A percentile compares a stretch with the other conserved stretches of the same genome.
Evolutionary conservation across 2,329 filamentous ascomycete species (phyloP).

Genomic region (Rhexocercosporidium sp.): DNA sequence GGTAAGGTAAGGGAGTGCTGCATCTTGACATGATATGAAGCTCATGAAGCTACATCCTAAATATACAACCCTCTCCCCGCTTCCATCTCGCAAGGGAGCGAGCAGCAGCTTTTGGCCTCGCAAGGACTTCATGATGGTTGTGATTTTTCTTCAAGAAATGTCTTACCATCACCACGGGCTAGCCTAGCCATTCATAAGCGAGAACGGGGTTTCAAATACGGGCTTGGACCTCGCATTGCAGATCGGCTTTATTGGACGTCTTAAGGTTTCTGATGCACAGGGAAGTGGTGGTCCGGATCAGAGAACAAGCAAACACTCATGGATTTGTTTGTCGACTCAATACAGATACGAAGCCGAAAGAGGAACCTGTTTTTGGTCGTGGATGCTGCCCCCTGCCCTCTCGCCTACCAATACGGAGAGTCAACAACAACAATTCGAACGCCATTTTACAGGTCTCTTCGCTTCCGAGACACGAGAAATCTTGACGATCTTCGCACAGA

Average conservation of each 20-base stretch:
- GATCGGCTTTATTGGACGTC: conserved; percentile 1
- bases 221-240: conserved; percentile 1
- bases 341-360: too few species aligned
- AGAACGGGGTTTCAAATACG: conserved; percentile 14
- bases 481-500: not conserved
- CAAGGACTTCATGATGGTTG: not conserved
- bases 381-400: too few species aligned
- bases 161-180: conserved; percentile 1
- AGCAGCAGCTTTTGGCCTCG: not conserved
- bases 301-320: too few species aligned
- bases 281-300: too few species aligned
- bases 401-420: too few species aligned
- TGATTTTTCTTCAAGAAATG: not conserved
- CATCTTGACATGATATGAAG: not conserved
- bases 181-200: conserved; percentile 11
- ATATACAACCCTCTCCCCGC: not conserved
- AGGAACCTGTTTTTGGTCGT: too few species aligned
- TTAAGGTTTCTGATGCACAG: not conserved
- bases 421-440: too few species aligned
- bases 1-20: not conserved
- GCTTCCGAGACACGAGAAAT: too few species aligned
- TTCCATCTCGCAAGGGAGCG: not conserved
- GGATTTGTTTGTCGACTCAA: too few species aligned
- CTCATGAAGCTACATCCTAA: not conserved
- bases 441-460: too few species aligned